Conservation (phyloP, 352 stramenopile genomes). For the Pythium phragmiticola region DNA sequence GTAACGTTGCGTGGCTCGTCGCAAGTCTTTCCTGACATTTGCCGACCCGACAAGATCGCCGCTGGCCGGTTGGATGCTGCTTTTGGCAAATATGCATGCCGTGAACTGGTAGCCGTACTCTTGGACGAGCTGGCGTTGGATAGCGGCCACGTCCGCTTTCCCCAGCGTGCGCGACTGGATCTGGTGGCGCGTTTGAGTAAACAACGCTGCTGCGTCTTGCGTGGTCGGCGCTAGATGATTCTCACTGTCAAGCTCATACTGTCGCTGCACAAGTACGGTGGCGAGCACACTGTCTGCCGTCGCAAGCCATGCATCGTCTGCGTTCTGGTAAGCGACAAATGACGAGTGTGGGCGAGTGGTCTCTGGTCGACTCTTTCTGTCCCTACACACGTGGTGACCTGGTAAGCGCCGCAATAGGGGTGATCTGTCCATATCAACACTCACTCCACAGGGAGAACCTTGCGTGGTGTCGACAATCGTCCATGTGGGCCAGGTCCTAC, state of each 20-base stretch:
- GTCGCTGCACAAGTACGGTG: slow-evolving; percentile 29
- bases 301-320: slow-evolving; percentile 46
- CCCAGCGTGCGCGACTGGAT: slow-evolving; percentile 3
- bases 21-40: slow-evolving; percentile 30
- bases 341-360: neutral
- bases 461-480: slow-evolving; percentile 19
- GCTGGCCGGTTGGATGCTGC: slow-evolving; percentile 30
- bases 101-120: slow-evolving; percentile 55
- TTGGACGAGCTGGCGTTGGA: slow-evolving; percentile 38
- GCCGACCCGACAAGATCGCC: slow-evolving; percentile 6
- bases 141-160: neutral
- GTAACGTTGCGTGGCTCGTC: slow-evolving; percentile 37
- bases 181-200: slow-evolving; percentile 17
- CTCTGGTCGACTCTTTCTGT: neutral
- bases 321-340: slow-evolving; percentile 26
- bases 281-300: slow-evolving; percentile 54
- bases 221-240: neutral
- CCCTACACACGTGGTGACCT: neutral
- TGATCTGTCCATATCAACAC: neutral
- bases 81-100: slow-evolving; percentile 44
- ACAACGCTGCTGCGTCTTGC: neutral
- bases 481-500: neutral
- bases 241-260: neutral
- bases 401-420: neutral
- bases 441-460: slow-evolving; percentile 21